Percentiles rank a stretch among this genome's conserved stretches.
Evolutionary conservation across 2,329 filamentous ascomycete genomes (phyloP).

Genomic region (Colletotrichum gigasporum): DNA sequence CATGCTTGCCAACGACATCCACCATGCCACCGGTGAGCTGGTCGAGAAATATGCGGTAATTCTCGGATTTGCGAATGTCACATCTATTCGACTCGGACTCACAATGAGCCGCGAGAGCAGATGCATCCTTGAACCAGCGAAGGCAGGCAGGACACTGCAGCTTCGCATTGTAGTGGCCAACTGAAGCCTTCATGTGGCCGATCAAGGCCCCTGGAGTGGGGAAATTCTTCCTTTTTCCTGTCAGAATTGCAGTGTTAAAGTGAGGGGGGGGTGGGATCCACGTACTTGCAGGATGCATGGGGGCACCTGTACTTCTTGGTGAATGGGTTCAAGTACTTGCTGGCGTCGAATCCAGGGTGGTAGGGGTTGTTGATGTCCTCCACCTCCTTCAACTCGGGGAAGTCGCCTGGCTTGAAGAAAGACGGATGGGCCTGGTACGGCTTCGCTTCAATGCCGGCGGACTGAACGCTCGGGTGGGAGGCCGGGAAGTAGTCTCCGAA

Average conservation of each 20-base stretch:
- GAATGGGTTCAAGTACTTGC: constrained; percentile 54
- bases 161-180: constrained; percentile 46
- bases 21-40: constrained; percentile 50
- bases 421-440: constrained; percentile 18
- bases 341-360: constrained; percentile 55
- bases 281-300: constrained; percentile 59
- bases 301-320: constrained; percentile 63
- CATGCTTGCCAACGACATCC: constrained; percentile 43
- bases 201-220: constrained; percentile 42
- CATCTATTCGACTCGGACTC: constrained; percentile 55
- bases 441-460: constrained; percentile 8
- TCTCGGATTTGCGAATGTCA: constrained; percentile 50
- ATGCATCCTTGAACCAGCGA: constrained; percentile 49
- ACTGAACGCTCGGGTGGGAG: constrained; percentile 14
- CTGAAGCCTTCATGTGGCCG: constrained; percentile 54
- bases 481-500: constrained; percentile 34
- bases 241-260: constrained; percentile 17
- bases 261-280: neutral
- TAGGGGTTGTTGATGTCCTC: constrained; percentile 54
- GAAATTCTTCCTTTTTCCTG: constrained; percentile 50
- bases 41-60: constrained; percentile 48
- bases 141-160: constrained; percentile 57
- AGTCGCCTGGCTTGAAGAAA: constrained; percentile 26
- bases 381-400: constrained; percentile 25
- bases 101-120: constrained; percentile 57